Evolutionary conservation across 1,284 basidiomycete species (phyloP).

Genomic region (Leccinum insolens): DNA sequence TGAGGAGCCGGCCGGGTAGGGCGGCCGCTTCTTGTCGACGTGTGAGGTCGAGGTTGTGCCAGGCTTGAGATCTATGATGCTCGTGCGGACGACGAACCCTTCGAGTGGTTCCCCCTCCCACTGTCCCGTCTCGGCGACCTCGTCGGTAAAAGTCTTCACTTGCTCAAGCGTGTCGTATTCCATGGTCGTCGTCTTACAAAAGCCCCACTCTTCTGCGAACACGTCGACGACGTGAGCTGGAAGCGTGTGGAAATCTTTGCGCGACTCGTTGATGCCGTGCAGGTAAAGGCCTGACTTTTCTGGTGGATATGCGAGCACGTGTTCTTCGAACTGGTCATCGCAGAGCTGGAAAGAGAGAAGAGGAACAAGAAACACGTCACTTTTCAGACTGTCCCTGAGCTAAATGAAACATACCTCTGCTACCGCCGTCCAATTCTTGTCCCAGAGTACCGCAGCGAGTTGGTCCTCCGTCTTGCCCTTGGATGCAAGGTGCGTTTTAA

Average conservation of each 20-base stretch:
- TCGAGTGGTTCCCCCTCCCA: slow-evolving; percentile 84
- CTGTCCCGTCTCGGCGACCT: slow-evolving; percentile 67
- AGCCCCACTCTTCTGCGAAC: slow-evolving; percentile 91
- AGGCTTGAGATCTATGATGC: slow-evolving; percentile 48
- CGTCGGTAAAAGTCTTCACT: slow-evolving; percentile 75
- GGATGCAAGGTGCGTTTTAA: slow-evolving; percentile 69
- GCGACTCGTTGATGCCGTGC: slow-evolving; percentile 86
- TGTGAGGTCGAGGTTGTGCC: slow-evolving; percentile 10
- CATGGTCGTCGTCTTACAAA: slow-evolving; percentile 73
- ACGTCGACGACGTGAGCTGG: slow-evolving; percentile 69
- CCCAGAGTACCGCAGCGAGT: slow-evolving; percentile 79
- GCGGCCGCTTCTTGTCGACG: slow-evolving; percentile 39
- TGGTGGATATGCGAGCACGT: slow-evolving; percentile 84
- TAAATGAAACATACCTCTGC: slow-evolving; percentile 67
- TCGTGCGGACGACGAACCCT: slow-evolving; percentile 50
- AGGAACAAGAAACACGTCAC: background rate
- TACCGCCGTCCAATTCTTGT: slow-evolving; percentile 87
- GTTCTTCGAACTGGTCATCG: slow-evolving; percentile 98
- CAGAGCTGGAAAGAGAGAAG: slow-evolving; percentile 66
- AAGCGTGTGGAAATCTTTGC: slow-evolving; percentile 76
- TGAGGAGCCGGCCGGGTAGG: slow-evolving; percentile 77
- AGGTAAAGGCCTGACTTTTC: slow-evolving; percentile 92
- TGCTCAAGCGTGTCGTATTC: slow-evolving; percentile 64
- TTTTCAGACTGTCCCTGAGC: background rate
- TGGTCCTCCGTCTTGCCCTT: slow-evolving; percentile 73